Base-by-base conservation (phyloP, 169 alveolate species). In the Cryptosporidium viatorum region DNA sequence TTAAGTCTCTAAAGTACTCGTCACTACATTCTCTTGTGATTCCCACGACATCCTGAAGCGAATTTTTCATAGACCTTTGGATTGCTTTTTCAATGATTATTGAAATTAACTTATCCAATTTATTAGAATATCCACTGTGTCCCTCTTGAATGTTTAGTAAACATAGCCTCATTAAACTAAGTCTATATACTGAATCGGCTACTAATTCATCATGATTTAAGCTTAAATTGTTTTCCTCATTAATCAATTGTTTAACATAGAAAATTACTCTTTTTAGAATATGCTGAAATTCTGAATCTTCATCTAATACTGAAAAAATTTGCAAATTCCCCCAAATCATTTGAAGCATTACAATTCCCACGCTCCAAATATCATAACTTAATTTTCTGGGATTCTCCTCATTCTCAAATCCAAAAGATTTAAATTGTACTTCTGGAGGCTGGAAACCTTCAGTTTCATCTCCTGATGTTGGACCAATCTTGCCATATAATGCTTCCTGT, bases 391-490 rank as follows among this genome's bases (percentile, higher is more conserved):
- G 21, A 10, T 62, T 39, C 8, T 65, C 50, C 9, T 41, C 50
- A 8, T 26, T 29, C 18, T 41, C 68, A 3, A 29, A 48, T 9
- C 35, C n/a, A 80, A 80, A 80, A 21, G 89, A 80, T 62, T 39
- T 80, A 41, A 80, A 80, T 31, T 80, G 89, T 10, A 80, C 89
- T 50, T 80, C 89, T 26, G 89, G 89, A 26, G 89, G 75, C n/a
- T 80, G 89, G 23, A 62, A 80, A 58, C 89, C 89, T 21, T 80
- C 89, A 10, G 89, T 80, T 62, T 80, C 89, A 23, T 80, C 89
- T 12, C 62, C 69, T 1, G 55, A 60, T 7, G 80, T 41, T 45
- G 75, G 74, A 1, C 89, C 89, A n/a, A 9, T 43, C 55, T 62
- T 58, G 3, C 89, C 89, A 48, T 80, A 80, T 21, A 80, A 43